Base-by-base conservation (phyloP, 1,139 yeast species). In the Sugiyamaella japonica region DNA sequence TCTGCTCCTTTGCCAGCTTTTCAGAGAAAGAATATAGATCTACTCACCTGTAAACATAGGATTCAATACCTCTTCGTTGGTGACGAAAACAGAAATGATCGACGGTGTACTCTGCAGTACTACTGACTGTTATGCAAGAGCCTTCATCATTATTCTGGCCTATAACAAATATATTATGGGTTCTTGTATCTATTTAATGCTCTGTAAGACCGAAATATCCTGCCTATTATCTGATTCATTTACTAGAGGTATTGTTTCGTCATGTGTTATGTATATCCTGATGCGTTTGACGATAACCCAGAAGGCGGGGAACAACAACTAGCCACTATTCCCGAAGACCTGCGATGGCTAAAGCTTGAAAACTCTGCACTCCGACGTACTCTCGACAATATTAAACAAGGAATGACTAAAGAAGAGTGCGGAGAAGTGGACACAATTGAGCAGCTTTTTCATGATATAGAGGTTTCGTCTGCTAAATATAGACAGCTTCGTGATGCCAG, bases 381-480 rank as follows among this genome's bases (percentile, higher is more conserved):
- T 10, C 39, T 48, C n/a, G 51, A 48, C 15, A 48, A 48, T 7
- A 39, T 48, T 1, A 48, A 48, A 29, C 44, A 48, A 10, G 36
- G 29, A 6, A 48, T 48, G 45, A 32, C 38, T 17, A 40, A 48
- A 29, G 51, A 48, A 9, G 51, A 48, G 25, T 16, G 29, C 25
- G 45, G 38, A 13, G 45, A 48, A 13, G 38, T 48, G 28, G 51
- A 48, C 16, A 39, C 51, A n/a, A 48, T 48, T 16, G 51, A 48
- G 29, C 51, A 39, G 40, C 49, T 36, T 36, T 45, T 45, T 36
- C 40, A 42, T 7, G 49, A 45, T n/a, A 45, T 45, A 9, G 49
- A 41, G 12, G 32, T 45, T 15, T 32, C 49, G 8, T 41, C 49
- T 23, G 49, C 32, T 16, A 45, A 45, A 28, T 45, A 45, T 36